A percentile compares a stretch with the other conserved stretches of the same genome.
Conservation (phyloP, 2,329 filamentous ascomycete genomes). For the Fusarium nygamai region DNA sequence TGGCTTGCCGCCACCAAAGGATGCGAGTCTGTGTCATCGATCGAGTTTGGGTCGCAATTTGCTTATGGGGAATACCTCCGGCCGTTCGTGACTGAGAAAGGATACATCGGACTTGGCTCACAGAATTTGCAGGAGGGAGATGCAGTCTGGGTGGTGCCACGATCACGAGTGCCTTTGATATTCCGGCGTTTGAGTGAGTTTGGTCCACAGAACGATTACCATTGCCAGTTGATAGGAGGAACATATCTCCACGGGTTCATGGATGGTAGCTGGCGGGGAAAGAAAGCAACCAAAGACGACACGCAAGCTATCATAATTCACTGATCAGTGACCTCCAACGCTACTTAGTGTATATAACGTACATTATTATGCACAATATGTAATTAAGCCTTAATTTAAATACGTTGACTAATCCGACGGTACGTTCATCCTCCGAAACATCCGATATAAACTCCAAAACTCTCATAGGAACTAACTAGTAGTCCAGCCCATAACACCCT, state of each 20-base stretch:
- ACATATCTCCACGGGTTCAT: background rate
- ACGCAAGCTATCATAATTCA: background rate
- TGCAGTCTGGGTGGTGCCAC: background rate
- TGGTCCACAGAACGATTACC: accelerated
- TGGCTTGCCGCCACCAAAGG: background rate
- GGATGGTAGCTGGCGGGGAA: background rate
- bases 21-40: background rate
- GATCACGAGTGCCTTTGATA: background rate
- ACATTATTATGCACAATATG: too few species aligned
- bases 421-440: background rate
- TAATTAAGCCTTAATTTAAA: too few species aligned
- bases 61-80: background rate
- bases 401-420: accelerated
- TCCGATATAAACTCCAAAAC: background rate
- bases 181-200: background rate
- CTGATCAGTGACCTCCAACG: background rate
- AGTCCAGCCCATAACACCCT: too few species aligned
- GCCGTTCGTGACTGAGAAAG: background rate
- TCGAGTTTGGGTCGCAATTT: background rate
- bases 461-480: background rate
- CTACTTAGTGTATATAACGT: background rate
- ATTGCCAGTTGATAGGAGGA: background rate
- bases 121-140: background rate
- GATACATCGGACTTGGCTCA: background rate
- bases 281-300: background rate